Evolutionary conservation across 441 rosid genomes (phyloP).

Genomic region (Adansonia madagascariensis): DNA sequence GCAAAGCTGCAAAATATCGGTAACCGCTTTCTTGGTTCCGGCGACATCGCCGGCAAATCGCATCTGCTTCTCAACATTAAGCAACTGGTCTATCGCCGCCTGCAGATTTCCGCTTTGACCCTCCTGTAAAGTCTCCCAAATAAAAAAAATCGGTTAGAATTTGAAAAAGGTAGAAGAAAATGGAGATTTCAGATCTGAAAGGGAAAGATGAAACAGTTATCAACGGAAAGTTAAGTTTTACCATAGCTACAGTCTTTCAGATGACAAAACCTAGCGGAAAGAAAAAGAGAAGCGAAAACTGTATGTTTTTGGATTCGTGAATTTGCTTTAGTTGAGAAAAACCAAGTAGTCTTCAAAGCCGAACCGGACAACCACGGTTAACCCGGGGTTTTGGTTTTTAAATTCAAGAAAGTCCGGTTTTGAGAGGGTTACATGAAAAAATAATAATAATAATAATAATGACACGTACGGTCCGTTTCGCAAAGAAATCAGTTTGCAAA

Average conservation of each 20-base stretch:
- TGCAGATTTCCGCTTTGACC: conserved; percentile 53
- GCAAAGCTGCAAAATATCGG: conserved; percentile 78
- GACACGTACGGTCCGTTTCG: no score
- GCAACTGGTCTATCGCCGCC: conserved; percentile 74
- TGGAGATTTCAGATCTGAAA: conserved; percentile 27
- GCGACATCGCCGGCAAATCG: conserved; percentile 80
- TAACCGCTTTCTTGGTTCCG: conserved; percentile 79
- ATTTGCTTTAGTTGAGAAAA: background rate
- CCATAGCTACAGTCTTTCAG: conserved; percentile 18
- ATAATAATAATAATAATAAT: no score
- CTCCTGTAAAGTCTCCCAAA: conserved; percentile 51
- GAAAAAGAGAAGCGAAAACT: background rate
- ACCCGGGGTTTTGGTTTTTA: background rate
- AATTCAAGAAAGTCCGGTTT: no score
- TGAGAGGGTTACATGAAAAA: no score
- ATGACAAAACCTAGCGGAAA: background rate
- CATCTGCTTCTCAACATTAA: conserved; percentile 92
- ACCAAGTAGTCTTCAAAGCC: no score
- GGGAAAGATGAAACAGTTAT: background rate
- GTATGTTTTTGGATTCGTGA: background rate
- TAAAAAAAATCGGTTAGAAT: conserved; percentile 27
- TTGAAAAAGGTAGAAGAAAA: background rate
- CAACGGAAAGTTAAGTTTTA: background rate
- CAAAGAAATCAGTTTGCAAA: no score
- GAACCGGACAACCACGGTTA: background rate